Evolutionary conservation across 2,329 filamentous ascomycete species (phyloP).

Genomic region (Penicillium sclerotigenum): DNA sequence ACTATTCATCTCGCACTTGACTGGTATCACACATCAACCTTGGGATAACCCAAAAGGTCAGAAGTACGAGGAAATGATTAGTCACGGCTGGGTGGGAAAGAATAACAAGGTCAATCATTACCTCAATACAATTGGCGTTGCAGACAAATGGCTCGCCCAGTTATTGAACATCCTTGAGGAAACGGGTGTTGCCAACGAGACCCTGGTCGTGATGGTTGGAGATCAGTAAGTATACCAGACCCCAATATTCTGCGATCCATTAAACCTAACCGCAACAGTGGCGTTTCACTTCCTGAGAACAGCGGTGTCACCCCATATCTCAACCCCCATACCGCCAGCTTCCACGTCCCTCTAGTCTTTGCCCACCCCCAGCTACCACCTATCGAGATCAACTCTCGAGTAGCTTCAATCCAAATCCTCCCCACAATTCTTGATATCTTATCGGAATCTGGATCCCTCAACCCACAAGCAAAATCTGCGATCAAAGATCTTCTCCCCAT

Average conservation of each 20-base stretch:
- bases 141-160: background rate
- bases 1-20: slow-evolving; percentile 27
- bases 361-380: background rate
- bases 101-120: slow-evolving; percentile 6
- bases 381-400: background rate
- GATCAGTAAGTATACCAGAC: background rate
- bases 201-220: background rate
- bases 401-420: slow-evolving; percentile 16
- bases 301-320: background rate
- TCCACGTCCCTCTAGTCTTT: background rate
- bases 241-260: background rate
- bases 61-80: slow-evolving; percentile 21
- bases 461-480: slow-evolving; percentile 29
- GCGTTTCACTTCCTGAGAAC: background rate
- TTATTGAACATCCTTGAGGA: background rate
- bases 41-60: slow-evolving; percentile 21
- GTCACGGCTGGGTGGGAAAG: slow-evolving; percentile 23
- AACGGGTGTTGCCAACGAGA: background rate
- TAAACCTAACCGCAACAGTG: background rate
- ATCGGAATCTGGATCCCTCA: slow-evolving; percentile 41
- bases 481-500: slow-evolving; percentile 43
- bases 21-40: slow-evolving; percentile 27
- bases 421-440: slow-evolving; percentile 49
- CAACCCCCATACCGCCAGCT: background rate
- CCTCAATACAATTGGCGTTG: background rate